Percentiles rank a stretch among this genome's conserved stretches.
Evolutionary conservation across 148 eudicot genomes (phyloP).

Genomic region (Spergularia bocconei): DNA sequence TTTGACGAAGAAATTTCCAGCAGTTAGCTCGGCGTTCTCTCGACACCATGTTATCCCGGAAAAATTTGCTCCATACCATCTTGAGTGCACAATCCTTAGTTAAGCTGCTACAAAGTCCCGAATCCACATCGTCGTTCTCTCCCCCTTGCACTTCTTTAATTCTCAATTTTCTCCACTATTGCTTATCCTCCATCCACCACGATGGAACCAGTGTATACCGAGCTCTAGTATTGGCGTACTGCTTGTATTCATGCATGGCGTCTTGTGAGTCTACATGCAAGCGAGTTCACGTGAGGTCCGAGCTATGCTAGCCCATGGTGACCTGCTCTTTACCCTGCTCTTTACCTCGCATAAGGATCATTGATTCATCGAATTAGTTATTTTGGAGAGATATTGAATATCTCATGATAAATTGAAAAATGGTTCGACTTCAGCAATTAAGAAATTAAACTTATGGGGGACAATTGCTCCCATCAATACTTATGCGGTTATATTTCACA

Average conservation of each 20-base stretch:
- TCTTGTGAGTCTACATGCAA: constrained; percentile 41
- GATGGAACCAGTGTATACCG: constrained; percentile 46
- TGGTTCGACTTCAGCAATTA: too few relatives aligned
- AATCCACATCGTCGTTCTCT: constrained; percentile 48
- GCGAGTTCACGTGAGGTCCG: constrained; percentile 42
- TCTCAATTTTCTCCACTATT: constrained; percentile 40
- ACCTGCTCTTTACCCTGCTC: constrained; percentile 47
- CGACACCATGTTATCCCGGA: background rate
- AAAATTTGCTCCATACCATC: background rate
- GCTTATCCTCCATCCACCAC: constrained; percentile 55
- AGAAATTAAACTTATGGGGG: too few relatives aligned
- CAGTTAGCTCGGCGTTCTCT: constrained; percentile 14
- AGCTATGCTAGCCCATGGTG: constrained; percentile 42
- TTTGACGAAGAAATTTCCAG: constrained; percentile 17
- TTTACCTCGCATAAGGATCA: constrained; percentile 54
- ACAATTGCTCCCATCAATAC: too few relatives aligned
- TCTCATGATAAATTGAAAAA: too few relatives aligned
- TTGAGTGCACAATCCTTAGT: constrained; percentile 6
- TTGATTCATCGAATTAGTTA: background rate
- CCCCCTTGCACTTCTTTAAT: constrained; percentile 37
- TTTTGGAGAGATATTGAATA: too few relatives aligned
- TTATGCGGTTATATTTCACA: too few relatives aligned
- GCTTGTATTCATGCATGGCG: constrained; percentile 51
- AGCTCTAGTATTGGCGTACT: constrained; percentile 38
- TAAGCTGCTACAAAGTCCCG: constrained; percentile 33